Evolutionary conservation across 2,329 filamentous ascomycete genomes (phyloP).

Genomic region (Aspergillus pseudotamarii): DNA sequence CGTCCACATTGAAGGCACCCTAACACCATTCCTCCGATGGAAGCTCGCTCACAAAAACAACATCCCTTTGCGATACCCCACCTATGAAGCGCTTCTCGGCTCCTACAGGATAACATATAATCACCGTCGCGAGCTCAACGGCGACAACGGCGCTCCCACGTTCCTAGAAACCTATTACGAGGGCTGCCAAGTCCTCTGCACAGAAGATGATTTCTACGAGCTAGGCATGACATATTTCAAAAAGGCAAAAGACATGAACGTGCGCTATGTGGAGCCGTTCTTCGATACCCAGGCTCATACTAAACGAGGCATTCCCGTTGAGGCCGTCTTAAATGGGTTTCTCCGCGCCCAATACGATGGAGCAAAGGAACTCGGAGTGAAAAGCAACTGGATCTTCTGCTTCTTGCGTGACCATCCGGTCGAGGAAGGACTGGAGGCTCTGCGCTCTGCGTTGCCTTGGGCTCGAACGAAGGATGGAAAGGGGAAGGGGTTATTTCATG

Average conservation of each 20-base stretch:
- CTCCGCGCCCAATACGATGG: not conserved
- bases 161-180: not conserved
- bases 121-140: not conserved
- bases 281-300: not conserved
- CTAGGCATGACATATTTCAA: not conserved
- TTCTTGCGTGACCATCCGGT: not conserved
- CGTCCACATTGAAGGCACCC: not conserved
- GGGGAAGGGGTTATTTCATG: not conserved
- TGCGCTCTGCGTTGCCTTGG: not conserved
- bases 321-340: not conserved
- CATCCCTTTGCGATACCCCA: not conserved
- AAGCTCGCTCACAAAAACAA: not conserved
- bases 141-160: not conserved
- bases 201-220: not conserved
- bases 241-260: not conserved
- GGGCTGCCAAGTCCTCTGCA: not conserved
- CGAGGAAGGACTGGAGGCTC: not conserved
- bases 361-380: not conserved
- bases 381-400: not conserved
- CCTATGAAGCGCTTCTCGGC: not conserved
- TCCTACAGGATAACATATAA: not conserved
- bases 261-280: not conserved
- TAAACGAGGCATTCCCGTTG: not conserved
- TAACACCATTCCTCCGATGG: not conserved
- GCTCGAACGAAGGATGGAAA: not conserved